A percentile compares a stretch with the other conserved stretches of the same genome.
Conservation (phyloP, 805 yeast genomes). For the Kuraishia piskuri region DNA sequence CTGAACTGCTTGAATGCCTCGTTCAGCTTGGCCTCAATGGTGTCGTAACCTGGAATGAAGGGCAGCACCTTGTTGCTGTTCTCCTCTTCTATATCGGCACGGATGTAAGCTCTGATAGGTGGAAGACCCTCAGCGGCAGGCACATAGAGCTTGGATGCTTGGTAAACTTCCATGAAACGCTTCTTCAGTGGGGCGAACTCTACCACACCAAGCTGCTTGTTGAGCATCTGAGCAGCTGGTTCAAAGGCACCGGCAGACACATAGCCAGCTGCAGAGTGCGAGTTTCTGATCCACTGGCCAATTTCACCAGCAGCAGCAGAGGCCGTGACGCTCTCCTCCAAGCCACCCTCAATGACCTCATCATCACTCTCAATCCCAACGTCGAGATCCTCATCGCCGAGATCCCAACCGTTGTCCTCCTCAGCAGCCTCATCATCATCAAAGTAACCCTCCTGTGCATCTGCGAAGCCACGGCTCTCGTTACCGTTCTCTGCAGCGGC, state of each 20-base stretch:
- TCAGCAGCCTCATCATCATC: conserved; percentile 41
- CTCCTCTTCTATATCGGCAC: conserved; percentile 56
- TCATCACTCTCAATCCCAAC: conserved; percentile 42
- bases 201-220: conserved; percentile 81
- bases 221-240: conserved; percentile 86
- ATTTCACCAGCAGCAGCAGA: conserved; percentile 61
- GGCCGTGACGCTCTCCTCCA: conserved; percentile 24
- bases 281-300: conserved; percentile 78
- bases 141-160: conserved; percentile 66
- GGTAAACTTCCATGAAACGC: conserved; percentile 79
- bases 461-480: conserved; percentile 5
- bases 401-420: conserved; percentile 72
- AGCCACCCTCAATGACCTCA: conserved; percentile 28
- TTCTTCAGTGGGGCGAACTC: conserved; percentile 81
- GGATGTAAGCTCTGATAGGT: conserved; percentile 57
- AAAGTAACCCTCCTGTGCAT: conserved; percentile 30
- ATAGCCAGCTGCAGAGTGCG: conserved; percentile 84
- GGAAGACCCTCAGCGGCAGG: conserved; percentile 71
- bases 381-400: conserved; percentile 73
- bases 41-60: conserved; percentile 63
- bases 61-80: conserved; percentile 47
- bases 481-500: conserved; percentile 24
- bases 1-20: conserved; percentile 80
- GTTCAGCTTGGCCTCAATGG: conserved; percentile 49
- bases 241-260: conserved; percentile 96